Percentiles rank a stretch among this genome's conserved stretches.
Conservation (phyloP, 176 grass and related monocot genomes). For the Carex scoparia region DNA sequence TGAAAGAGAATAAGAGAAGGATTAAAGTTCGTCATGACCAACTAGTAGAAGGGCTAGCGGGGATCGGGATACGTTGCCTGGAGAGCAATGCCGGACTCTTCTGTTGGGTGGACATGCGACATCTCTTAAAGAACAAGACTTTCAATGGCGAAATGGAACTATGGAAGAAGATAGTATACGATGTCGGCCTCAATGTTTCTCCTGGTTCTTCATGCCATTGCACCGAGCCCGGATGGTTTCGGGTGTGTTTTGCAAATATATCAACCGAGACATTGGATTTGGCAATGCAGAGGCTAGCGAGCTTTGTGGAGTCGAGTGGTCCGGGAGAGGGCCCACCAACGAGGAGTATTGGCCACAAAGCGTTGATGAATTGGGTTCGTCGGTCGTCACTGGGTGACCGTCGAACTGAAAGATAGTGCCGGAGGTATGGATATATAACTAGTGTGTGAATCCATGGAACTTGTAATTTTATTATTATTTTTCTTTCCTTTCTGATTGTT, state of each 20-base stretch:
- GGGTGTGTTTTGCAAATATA: constrained; percentile 96
- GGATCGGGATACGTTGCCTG: constrained; percentile 47
- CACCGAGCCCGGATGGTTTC: constrained; percentile 86
- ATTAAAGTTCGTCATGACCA: constrained; percentile 47
- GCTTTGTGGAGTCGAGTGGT: constrained; percentile 34
- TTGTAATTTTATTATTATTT: neutral
- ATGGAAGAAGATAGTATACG: constrained; percentile 84
- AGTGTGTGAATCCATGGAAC: neutral
- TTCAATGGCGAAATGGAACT: constrained; percentile 78
- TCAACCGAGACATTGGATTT: constrained; percentile 61
- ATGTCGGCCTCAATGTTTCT: constrained; percentile 77
- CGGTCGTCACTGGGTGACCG: neutral
- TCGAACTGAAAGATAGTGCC: constrained; percentile 11
- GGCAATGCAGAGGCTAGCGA: constrained; percentile 47
- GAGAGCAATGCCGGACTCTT: constrained; percentile 70
- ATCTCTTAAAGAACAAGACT: constrained; percentile 36
- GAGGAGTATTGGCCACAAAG: neutral
- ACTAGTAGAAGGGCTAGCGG: constrained; percentile 42
- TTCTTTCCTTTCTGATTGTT: neutral
- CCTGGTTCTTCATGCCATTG: constrained; percentile 91
- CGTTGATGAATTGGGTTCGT: constrained; percentile 24
- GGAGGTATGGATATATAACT: neutral
- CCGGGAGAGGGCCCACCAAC: neutral
- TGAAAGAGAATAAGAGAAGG: constrained; percentile 63
- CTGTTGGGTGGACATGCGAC: constrained; percentile 79